Base-by-base conservation (phyloP, 257 asterid genomes). In the Nicotiana obtusifolia region DNA sequence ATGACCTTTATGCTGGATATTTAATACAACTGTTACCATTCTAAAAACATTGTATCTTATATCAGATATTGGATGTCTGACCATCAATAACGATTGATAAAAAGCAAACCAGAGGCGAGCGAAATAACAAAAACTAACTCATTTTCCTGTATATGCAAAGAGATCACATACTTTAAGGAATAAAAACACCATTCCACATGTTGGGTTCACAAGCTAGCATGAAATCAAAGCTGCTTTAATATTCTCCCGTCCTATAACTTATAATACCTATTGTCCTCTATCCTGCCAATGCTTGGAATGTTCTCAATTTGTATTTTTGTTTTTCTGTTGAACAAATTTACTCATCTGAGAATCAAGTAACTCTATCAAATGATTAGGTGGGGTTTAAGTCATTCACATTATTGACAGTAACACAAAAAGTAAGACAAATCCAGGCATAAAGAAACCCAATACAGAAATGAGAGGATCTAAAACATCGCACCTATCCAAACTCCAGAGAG, bases 221-320 rank as follows among this genome's bases (percentile, higher is more conserved):
- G 28, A 62, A 75, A 24, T 37, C 62, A 47, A 73, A 22, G 61
- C 14, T 73, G 78, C 41, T 73, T 47, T 22, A 47, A 65, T 14
- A 47, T 73, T 73, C 35, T 44, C 5, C 8, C 24, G 78, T 44
- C 37, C 47, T 73, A 44, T 44, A 73, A 47, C 49, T 47, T 47
- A 47, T 24, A 73, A 49, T 47, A 49, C 59, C 79, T 73, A 49
- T 8, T 47, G 61, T 60, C 41, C 24, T 24, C 15, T 22, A 73
- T 73, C 37, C 79, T 7, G 60, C 37, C 79, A 73, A 73, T 47
- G 79, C 79, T 73, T 47, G 62, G 79, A 9, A 73, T 24, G 41
- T 73, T 49, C 44, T 49, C 41, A 47, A 47, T 71, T 47, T 22
- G 20, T 7, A 24, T 44, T 71, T 44, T 33, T 71, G 60, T 30